phyloP scores from a whole-genome alignment of 495 filamentous ascomycete genomes.

The Penicillium flavigenum region DNA sequence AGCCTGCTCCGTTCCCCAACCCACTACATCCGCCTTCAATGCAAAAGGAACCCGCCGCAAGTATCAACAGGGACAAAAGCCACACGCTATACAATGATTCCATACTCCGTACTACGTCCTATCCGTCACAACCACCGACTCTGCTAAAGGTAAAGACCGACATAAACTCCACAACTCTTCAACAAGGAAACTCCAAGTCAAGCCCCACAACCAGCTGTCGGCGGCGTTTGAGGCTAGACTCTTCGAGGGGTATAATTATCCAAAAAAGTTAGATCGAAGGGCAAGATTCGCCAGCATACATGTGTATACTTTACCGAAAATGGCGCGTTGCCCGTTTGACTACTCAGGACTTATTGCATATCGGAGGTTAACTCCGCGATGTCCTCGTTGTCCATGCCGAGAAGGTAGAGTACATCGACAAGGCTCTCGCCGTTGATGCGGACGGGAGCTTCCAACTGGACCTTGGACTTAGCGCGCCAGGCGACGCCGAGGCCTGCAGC shows the following conservation, averaged over 20 bases:
- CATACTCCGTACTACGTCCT: not conserved
- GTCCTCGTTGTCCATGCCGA: constrained; percentile 72
- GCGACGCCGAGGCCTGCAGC: constrained; percentile 87
- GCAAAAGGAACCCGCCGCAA: not conserved
- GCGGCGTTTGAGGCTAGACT: not conserved
- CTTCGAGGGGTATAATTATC: constrained; percentile 7
- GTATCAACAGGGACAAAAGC: not conserved
- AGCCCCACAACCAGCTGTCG: not conserved
- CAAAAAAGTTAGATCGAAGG: not conserved
- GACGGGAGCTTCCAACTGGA: constrained; percentile 81
- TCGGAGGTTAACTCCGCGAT: constrained; percentile 47
- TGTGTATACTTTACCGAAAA: constrained; percentile 3
- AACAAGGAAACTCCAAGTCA: not conserved
- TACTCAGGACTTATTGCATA: constrained; percentile 15
- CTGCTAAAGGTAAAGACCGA: constrained; percentile 2
- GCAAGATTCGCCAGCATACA: not conserved
- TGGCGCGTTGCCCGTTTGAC: not conserved
- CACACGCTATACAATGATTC: not conserved
- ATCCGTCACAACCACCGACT: not conserved
- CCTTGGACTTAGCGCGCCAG: constrained; percentile 88
- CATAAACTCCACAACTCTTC: constrained; percentile 1
- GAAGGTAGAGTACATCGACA: constrained; percentile 77
- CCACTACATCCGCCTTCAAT: not conserved
- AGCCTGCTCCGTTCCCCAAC: not conserved
- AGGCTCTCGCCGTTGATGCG: constrained; percentile 78